A percentile compares a stretch with the other conserved stretches of the same genome.
These are phyloP conservation scores for Ophiostoma tasmaniense DNA, from an alignment of 2,329 filamentous ascomycete species.

Conservation along the genomic window DNA sequence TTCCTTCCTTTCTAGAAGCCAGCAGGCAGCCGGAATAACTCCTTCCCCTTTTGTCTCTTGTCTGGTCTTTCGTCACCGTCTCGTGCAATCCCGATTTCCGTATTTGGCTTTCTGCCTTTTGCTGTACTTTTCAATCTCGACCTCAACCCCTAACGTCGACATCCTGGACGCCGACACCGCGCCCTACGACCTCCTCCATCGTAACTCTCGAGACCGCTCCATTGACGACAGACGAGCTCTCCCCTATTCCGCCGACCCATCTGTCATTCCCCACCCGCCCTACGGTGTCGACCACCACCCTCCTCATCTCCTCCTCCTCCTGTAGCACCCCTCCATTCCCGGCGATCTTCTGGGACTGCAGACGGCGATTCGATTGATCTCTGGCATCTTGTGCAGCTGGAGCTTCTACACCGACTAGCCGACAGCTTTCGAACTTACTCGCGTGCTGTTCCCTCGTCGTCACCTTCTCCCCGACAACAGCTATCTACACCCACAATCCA, in stretches of 20 bases:
- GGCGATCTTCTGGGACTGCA: neutral
- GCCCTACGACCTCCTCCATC: neutral
- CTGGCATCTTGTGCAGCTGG: neutral
- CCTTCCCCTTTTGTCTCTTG: conserved; percentile 1
- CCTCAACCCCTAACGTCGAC: neutral
- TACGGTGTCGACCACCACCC: neutral
- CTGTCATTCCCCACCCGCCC: neutral
- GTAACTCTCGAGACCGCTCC: neutral
- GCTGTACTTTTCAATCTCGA: neutral
- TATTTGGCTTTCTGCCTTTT: neutral
- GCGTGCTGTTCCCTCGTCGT: neutral
- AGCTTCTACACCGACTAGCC: neutral
- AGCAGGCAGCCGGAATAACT: conserved; percentile 16
- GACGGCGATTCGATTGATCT: neutral
- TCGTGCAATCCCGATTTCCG: neutral
- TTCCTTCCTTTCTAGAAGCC: conserved; percentile 4
- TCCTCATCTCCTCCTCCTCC: neutral
- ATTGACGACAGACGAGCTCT: neutral
- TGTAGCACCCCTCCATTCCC: neutral
- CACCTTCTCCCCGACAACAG: neutral
- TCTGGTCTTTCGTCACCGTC: neutral
- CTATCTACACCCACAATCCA: conserved; percentile 1
- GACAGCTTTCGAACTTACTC: neutral
- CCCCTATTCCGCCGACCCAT: conserved; percentile 3
- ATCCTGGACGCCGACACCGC: neutral